Evolutionary conservation across 2,329 filamentous ascomycete genomes (phyloP).

Genomic region (Botrytis fabae): DNA sequence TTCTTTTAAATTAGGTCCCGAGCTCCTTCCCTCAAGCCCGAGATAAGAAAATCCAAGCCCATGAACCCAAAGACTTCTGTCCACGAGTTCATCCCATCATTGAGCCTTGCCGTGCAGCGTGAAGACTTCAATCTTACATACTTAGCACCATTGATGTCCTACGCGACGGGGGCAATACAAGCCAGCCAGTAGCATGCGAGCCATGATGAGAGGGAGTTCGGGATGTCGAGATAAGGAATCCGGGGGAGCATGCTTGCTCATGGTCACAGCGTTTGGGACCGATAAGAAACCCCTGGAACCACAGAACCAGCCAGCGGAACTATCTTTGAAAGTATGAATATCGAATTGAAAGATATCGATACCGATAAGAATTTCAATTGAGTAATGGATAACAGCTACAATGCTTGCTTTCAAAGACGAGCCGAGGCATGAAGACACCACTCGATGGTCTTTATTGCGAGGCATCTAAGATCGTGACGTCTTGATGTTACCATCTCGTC

Average conservation of each 20-base stretch:
- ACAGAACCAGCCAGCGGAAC: background rate
- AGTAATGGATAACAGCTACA: background rate
- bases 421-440: background rate
- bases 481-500: background rate
- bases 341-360: background rate
- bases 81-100: background rate
- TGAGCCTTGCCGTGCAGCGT: background rate
- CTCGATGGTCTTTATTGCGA: background rate
- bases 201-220: background rate
- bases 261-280: background rate
- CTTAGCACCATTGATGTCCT: background rate
- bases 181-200: background rate
- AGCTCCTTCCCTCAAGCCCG: background rate
- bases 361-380: background rate
- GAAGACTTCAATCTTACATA: background rate
- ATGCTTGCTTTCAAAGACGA: background rate
- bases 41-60: slow-evolving; percentile 11
- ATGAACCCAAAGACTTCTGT: background rate
- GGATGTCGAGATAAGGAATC: slow-evolving; percentile 20
- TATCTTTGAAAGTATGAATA: background rate
- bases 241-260: slow-evolving; percentile 15
- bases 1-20: slow-evolving; percentile 12
- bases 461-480: background rate
- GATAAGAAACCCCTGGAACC: slow-evolving; percentile 12
- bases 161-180: background rate